Evolutionary conservation across 768 basidiomycete species (phyloP).

Genomic region (Suillus americanus): DNA sequence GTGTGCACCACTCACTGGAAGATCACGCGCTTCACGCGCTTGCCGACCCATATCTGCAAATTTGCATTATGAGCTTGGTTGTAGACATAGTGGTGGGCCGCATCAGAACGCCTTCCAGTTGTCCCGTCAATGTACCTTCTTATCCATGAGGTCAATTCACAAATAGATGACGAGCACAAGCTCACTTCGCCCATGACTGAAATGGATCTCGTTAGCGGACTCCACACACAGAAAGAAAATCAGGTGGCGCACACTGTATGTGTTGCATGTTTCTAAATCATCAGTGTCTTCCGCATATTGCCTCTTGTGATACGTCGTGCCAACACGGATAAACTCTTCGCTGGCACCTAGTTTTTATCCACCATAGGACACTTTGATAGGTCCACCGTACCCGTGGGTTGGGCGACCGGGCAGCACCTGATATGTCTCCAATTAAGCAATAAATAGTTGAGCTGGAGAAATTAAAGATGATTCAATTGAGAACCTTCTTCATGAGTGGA

Average conservation of each 20-base stretch:
- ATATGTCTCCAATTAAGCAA: conserved; percentile 21
- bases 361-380: conserved; percentile 23
- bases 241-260: conserved; percentile 21
- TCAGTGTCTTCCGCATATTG: conserved; percentile 46
- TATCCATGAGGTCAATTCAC: too few species aligned
- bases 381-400: conserved; percentile 24
- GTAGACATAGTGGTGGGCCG: too few species aligned
- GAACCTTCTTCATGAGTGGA: conserved; percentile 26
- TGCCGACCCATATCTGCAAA: too few species aligned
- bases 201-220: background rate
- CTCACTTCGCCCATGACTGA: conserved; percentile 22
- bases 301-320: conserved; percentile 46
- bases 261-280: conserved; percentile 34
- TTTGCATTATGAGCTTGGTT: too few species aligned
- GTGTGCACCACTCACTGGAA: conserved; percentile 30
- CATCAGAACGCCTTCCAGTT: too few species aligned
- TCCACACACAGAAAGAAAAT: background rate
- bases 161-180: background rate
- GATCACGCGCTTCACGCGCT: conserved; percentile 13
- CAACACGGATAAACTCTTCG: conserved; percentile 48
- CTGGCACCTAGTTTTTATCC: conserved; percentile 24
- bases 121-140: too few species aligned
- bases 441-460: background rate
- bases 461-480: background rate
- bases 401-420: conserved; percentile 14